phyloP scores from a whole-genome alignment of 352 stramenopile genomes.

The Pseudoperonospora humuli region DNA sequence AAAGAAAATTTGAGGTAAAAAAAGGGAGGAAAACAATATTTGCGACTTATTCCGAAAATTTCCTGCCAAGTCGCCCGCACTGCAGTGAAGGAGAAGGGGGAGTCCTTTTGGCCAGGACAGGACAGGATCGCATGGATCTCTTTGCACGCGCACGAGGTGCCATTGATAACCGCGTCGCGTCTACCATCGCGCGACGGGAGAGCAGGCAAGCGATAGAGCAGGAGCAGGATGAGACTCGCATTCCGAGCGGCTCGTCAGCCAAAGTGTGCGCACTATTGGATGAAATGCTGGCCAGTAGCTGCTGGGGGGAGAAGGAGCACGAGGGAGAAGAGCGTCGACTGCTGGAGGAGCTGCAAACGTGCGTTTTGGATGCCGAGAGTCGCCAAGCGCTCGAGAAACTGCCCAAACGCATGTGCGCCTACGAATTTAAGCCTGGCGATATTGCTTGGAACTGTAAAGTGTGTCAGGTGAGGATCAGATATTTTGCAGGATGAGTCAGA shows the following conservation, averaged over 20 bases:
- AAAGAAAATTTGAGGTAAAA: neutral
- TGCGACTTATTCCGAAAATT: neutral
- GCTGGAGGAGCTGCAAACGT: conserved; percentile 45
- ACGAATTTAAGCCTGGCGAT: conserved; percentile 93
- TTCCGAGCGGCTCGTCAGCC: conserved; percentile 1
- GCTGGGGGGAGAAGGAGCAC: conserved; percentile 51
- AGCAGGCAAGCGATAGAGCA: neutral
- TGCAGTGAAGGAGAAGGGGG: neutral
- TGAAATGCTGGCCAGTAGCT: conserved; percentile 40
- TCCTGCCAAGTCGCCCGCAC: neutral
- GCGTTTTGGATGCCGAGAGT: conserved; percentile 46
- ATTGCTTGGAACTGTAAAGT: conserved; percentile 96
- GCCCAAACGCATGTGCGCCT: conserved; percentile 86
- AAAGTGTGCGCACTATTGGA: conserved; percentile 40
- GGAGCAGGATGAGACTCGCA: conserved; percentile 8
- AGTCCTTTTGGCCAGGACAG: neutral
- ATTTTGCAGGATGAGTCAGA: conserved; percentile 3
- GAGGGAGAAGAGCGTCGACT: conserved; percentile 39
- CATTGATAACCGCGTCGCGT: conserved; percentile 20
- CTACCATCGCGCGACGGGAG: neutral
- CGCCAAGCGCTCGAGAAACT: conserved; percentile 44
- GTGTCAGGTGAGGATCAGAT: conserved; percentile 41
- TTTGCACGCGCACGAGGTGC: conserved; percentile 26
- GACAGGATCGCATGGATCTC: conserved; percentile 25
- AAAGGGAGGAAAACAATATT: no score